Percentiles rank a stretch among this genome's conserved stretches.
Conservation (phyloP, 2,329 filamentous ascomycete species). For the Trichoderma sp. region DNA sequence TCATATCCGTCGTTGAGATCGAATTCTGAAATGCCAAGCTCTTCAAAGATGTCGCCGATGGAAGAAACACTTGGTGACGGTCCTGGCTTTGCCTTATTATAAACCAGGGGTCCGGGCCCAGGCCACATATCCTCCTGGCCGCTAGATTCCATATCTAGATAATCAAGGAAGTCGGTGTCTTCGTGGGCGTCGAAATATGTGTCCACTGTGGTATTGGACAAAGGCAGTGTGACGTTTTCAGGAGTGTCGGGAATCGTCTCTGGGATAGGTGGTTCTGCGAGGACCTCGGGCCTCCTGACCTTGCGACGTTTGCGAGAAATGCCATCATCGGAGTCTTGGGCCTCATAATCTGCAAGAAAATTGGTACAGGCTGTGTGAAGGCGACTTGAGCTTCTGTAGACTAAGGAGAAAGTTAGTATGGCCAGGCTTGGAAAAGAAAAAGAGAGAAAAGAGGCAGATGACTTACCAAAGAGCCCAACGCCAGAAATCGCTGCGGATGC, state of each 20-base stretch:
- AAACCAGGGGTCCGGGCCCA: neutral
- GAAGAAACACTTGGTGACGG: neutral
- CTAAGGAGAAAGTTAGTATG: constrained; percentile 20
- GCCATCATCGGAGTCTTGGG: neutral
- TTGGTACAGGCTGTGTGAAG: constrained; percentile 22
- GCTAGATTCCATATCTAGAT: neutral
- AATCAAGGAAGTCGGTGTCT: neutral
- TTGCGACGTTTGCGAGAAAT: constrained; percentile 33
- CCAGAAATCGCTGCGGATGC: constrained; percentile 28
- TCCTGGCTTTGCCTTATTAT: constrained; percentile 19
- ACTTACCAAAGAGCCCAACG: constrained; percentile 28
- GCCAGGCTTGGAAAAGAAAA: neutral
- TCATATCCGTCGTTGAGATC: neutral
- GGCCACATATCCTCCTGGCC: neutral
- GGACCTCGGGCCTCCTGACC: constrained; percentile 15
- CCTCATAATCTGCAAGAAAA: neutral
- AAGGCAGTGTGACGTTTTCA: neutral
- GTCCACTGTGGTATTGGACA: neutral
- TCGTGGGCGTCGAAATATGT: neutral
- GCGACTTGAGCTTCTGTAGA: constrained; percentile 25
- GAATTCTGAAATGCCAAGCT: neutral
- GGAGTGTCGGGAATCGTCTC: neutral
- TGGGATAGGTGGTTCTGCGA: neutral
- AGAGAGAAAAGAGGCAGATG: neutral
- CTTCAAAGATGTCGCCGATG: neutral